phyloP scores from a whole-genome alignment of 2,329 filamentous ascomycete species.

The Colletotrichum camelliae region DNA sequence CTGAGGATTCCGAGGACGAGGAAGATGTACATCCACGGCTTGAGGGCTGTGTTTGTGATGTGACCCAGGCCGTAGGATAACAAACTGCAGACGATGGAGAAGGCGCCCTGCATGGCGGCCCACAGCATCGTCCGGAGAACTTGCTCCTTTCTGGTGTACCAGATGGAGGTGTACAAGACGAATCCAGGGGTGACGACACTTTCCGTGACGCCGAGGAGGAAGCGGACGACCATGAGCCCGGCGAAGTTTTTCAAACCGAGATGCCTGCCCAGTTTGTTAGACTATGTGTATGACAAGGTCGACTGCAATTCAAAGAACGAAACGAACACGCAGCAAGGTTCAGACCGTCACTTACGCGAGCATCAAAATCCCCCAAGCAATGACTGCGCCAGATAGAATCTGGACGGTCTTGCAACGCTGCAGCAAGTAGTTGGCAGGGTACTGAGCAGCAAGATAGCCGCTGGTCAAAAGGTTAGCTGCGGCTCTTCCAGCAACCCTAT shows the following conservation, averaged over 20 bases:
- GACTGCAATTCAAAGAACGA: background rate
- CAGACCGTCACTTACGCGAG: background rate
- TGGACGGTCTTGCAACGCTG: constrained; percentile 24
- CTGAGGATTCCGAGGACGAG: background rate
- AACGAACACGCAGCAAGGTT: accelerated
- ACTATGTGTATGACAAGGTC: accelerated
- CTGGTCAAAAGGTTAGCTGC: background rate
- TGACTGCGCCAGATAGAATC: constrained; percentile 21
- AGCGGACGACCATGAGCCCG: constrained; percentile 14
- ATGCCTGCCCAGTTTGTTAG: background rate
- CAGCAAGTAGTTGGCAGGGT: constrained; percentile 1
- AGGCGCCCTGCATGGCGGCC: background rate
- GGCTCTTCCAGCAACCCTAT: background rate
- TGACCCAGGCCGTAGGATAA: background rate
- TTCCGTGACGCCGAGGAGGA: constrained; percentile 23
- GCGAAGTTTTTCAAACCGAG: background rate
- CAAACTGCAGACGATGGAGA: background rate
- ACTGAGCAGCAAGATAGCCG: background rate
- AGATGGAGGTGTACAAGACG: constrained; percentile 22
- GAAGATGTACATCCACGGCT: background rate
- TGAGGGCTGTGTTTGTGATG: background rate
- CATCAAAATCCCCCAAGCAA: constrained; percentile 25
- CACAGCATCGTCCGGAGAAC: background rate
- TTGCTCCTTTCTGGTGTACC: constrained; percentile 19
- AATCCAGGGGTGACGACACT: constrained; percentile 22